A percentile compares a stretch with the other conserved stretches of the same genome.
These are phyloP conservation scores for Escallonia herrerae DNA, from an alignment of 129 eudicot genomes.

Conservation along the genomic window DNA sequence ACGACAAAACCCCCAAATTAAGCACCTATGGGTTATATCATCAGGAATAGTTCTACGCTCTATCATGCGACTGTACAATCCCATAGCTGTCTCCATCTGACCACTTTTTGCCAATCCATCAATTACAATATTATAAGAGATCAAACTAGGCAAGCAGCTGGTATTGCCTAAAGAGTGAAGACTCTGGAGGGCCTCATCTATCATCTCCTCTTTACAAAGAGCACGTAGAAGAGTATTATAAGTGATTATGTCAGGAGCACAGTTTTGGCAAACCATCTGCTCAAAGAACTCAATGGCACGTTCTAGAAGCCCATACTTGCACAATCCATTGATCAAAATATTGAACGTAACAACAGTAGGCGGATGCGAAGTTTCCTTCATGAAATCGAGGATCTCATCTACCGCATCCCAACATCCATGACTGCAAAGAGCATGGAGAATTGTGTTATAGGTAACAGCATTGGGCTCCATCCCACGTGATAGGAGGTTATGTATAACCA, in stretches of 20 bases:
- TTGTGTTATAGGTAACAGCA: slow-evolving; percentile 59
- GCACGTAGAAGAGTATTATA: slow-evolving; percentile 70
- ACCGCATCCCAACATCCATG: slow-evolving; percentile 51
- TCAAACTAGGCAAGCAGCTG: slow-evolving; percentile 43
- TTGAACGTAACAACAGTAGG: slow-evolving; percentile 61
- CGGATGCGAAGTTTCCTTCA: slow-evolving; percentile 44
- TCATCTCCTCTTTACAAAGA: slow-evolving; percentile 55
- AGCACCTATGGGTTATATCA: slow-evolving; percentile 57
- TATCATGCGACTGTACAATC: slow-evolving; percentile 37
- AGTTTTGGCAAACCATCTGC: slow-evolving; percentile 44
- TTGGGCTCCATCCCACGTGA: slow-evolving; percentile 64
- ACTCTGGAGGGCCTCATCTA: slow-evolving; percentile 51
- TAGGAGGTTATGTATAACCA: slow-evolving; percentile 40
- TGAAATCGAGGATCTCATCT: slow-evolving; percentile 43
- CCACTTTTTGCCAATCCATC: slow-evolving; percentile 74
- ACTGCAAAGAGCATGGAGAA: slow-evolving; percentile 54
- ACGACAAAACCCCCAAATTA: slow-evolving; percentile 60
- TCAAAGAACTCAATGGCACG: slow-evolving; percentile 55
- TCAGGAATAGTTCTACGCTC: slow-evolving; percentile 44
- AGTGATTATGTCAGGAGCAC: slow-evolving; percentile 65
- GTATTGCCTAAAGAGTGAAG: slow-evolving; percentile 30
- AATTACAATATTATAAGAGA: slow-evolving; percentile 64
- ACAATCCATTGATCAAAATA: slow-evolving; percentile 63
- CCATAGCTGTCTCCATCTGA: slow-evolving; percentile 56
- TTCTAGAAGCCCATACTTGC: slow-evolving; percentile 51